Percentiles rank a stretch among this genome's conserved stretches.
Conservation (phyloP, 345 rosid species). For the Garcia nutans region DNA sequence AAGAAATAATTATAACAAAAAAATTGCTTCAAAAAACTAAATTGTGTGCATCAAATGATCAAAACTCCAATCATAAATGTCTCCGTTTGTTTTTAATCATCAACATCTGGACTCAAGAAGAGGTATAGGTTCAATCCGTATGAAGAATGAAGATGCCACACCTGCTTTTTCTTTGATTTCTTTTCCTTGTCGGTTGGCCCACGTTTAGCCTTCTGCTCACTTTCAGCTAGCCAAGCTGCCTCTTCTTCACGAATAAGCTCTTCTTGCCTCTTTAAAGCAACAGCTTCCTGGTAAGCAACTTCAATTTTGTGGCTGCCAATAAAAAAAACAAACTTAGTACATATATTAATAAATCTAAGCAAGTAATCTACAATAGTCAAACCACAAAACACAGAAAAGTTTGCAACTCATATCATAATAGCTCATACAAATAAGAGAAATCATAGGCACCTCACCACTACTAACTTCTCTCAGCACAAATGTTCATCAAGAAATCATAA, state of each 20-base stretch:
- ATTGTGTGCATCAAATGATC: background rate
- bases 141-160: conserved; percentile 14
- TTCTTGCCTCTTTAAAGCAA: conserved; percentile 89
- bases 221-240: conserved; percentile 75
- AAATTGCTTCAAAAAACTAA: background rate
- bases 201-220: conserved; percentile 77
- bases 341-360: background rate
- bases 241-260: conserved; percentile 97
- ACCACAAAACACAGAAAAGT: background rate
- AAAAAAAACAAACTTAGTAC: conserved; percentile 19
- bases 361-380: background rate
- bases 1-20: background rate
- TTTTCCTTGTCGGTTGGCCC: conserved; percentile 71
- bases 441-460: background rate
- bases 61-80: background rate
- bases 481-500: background rate
- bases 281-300: conserved; percentile 91
- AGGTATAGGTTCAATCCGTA: background rate
- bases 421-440: background rate
- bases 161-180: conserved; percentile 94
- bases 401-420: no score
- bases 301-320: conserved; percentile 74
- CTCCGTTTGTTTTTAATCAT: background rate
- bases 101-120: background rate
- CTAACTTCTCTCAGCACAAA: background rate